phyloP scores from a whole-genome alignment of 2,329 filamentous ascomycete genomes.

The Tolypocladium ovalisporum region DNA sequence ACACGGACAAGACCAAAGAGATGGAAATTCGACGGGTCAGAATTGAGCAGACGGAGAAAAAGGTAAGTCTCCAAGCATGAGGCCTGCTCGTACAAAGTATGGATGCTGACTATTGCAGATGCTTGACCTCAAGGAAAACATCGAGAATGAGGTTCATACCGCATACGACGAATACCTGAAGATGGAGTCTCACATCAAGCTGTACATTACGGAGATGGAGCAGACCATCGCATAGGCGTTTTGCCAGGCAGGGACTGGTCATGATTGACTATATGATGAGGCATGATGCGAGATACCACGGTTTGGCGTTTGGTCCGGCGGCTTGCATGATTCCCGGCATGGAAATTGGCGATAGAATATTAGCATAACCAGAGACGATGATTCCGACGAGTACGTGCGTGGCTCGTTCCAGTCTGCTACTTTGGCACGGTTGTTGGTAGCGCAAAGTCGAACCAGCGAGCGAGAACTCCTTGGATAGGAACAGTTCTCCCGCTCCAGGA shows the following conservation, averaged over 20 bases:
- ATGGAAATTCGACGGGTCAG: slow-evolving; percentile 87
- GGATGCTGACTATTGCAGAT: slow-evolving; percentile 50
- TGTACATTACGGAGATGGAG: slow-evolving; percentile 99
- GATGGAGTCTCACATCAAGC: slow-evolving; percentile 92
- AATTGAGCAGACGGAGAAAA: slow-evolving; percentile 98
- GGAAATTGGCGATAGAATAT: neutral
- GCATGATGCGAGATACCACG: slow-evolving; percentile 1
- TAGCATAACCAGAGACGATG: neutral
- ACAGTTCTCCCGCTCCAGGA: slow-evolving; percentile 49
- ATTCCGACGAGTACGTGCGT: no score
- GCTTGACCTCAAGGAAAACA: slow-evolving; percentile 94
- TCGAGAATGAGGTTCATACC: slow-evolving; percentile 84
- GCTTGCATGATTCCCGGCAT: neutral
- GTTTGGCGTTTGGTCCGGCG: neutral
- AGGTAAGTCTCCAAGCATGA: slow-evolving; percentile 43
- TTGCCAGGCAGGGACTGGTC: neutral
- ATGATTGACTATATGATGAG: neutral
- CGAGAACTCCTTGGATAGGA: slow-evolving; percentile 43
- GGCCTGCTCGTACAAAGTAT: neutral
- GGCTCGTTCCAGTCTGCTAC: neutral
- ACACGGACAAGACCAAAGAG: slow-evolving; percentile 76
- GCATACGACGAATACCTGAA: slow-evolving; percentile 94
- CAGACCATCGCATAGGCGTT: slow-evolving; percentile 50
- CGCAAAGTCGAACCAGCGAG: slow-evolving; percentile 51
- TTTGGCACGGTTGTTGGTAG: neutral